phyloP scores from a whole-genome alignment of 164 flowering plant species.

The Litsea cubeba region DNA sequence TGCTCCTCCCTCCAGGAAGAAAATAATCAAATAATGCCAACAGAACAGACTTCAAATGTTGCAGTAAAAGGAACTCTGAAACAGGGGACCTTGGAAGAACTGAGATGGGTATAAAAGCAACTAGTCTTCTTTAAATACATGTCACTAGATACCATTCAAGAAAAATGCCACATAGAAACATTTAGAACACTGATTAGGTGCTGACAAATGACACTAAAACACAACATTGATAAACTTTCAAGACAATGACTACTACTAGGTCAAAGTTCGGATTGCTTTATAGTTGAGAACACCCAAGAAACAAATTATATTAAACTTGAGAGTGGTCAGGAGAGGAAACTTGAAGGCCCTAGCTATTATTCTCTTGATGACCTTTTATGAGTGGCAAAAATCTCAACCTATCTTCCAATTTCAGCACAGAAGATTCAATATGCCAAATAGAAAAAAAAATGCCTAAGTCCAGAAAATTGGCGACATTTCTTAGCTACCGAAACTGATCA shows the following conservation, averaged over 20 bases:
- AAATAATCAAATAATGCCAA: slow-evolving; percentile 47
- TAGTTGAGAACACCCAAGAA: not conserved
- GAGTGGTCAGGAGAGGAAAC: not conserved
- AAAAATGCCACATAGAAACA: not conserved
- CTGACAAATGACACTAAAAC: not conserved
- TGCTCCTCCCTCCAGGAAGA: slow-evolving; percentile 9
- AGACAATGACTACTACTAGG: not conserved
- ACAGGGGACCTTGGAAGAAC: slow-evolving; percentile 6
- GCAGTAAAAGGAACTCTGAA: slow-evolving; percentile 8
- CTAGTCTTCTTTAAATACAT: slow-evolving; percentile 3
- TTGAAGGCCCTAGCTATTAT: not conserved
- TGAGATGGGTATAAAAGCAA: slow-evolving; percentile 10
- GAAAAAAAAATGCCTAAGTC: too few relatives aligned
- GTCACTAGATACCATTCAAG: not conserved
- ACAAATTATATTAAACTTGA: not conserved
- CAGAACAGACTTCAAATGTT: slow-evolving; percentile 21
- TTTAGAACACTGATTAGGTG: not conserved
- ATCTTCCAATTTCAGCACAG: too few relatives aligned
- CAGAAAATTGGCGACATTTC: too few relatives aligned
- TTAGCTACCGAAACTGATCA: too few relatives aligned
- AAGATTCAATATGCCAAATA: too few relatives aligned
- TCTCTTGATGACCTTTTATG: not conserved
- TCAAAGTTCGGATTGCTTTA: not conserved
- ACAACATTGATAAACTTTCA: not conserved
- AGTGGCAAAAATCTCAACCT: too few relatives aligned